Evolutionary conservation across 1,139 yeast species (phyloP).

Genomic region (Hemisphaericaspora subhashii): DNA sequence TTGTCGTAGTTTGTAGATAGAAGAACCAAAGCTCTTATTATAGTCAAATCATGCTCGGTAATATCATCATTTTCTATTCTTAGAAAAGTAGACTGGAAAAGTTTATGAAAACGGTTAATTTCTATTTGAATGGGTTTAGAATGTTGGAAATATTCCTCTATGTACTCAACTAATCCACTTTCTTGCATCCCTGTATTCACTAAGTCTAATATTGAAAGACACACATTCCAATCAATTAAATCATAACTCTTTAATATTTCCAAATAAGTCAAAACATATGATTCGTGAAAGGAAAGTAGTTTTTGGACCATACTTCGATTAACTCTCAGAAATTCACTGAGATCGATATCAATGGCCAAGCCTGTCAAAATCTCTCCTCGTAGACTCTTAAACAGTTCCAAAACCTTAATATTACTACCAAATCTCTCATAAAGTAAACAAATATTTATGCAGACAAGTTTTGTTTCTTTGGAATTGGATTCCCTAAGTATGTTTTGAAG

Average conservation of each 20-base stretch:
- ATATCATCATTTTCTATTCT: not conserved
- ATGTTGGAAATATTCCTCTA: conserved; percentile 4
- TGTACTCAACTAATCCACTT: not conserved
- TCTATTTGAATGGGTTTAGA: not conserved
- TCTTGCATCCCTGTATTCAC: not conserved
- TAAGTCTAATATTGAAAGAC: conserved; percentile 2
- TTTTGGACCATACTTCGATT: not conserved
- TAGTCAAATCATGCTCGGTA: conserved; percentile 4
- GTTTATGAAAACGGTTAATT: not conserved
- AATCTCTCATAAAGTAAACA: not conserved
- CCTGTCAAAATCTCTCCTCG: not conserved
- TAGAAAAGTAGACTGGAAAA: not conserved
- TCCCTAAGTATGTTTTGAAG: not conserved
- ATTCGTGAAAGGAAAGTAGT: not conserved
- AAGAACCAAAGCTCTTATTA: conserved; percentile 9
- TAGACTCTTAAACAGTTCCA: not conserved
- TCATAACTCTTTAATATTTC: not conserved
- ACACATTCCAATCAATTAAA: not conserved
- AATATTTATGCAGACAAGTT: not conserved
- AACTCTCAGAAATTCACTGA: conserved; percentile 1
- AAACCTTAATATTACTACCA: no score
- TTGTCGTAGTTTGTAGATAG: conserved; percentile 10
- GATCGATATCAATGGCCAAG: not conserved
- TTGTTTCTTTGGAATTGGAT: not conserved
- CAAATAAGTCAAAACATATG: not conserved